These are phyloP conservation scores for Mycosarcoma maydis DNA, from an alignment of 1,284 basidiomycete genomes.

Conservation along the genomic window DNA sequence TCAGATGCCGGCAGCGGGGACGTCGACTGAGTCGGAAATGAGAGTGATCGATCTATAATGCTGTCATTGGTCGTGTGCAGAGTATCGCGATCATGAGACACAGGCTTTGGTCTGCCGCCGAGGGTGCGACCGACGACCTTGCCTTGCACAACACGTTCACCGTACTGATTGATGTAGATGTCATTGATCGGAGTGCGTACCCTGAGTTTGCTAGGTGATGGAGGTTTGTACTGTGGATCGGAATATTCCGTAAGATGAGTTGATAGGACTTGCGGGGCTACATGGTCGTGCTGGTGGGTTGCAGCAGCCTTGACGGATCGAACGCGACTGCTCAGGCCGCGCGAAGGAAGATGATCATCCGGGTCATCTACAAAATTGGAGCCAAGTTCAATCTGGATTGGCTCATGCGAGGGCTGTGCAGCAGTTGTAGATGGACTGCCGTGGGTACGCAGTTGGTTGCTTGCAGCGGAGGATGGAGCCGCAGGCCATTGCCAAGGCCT, in stretches of 20 bases:
- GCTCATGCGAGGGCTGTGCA: not conserved
- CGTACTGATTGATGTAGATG: conserved; percentile 51
- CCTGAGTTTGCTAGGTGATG: conserved; percentile 18
- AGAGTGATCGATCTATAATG: not conserved
- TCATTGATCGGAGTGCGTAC: conserved; percentile 29
- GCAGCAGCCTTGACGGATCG: conserved; percentile 30
- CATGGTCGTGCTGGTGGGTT: not conserved
- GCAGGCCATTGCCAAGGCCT: conserved; percentile 37
- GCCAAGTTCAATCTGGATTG: conserved; percentile 18
- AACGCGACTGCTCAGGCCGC: conserved; percentile 23
- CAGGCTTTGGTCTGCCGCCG: conserved; percentile 34
- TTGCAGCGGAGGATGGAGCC: conserved; percentile 2
- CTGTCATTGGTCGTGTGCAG: not conserved
- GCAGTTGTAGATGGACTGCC: conserved; percentile 1
- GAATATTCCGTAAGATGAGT: not conserved
- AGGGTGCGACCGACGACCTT: conserved; percentile 39
- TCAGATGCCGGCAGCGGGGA: no score
- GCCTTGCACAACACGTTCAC: conserved; percentile 44
- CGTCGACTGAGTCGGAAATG: not conserved
- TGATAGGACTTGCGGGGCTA: not conserved
- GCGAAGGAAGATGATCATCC: conserved; percentile 28
- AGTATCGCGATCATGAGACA: conserved; percentile 2
- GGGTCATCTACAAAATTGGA: conserved; percentile 13
- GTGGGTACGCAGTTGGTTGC: not conserved
- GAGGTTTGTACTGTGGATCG: conserved; percentile 1